A percentile compares a stretch with the other conserved stretches of the same genome.
These are phyloP conservation scores for Myxozyma vanderwaltii DNA, from an alignment of 805 yeast genomes.

Conservation along the genomic window DNA sequence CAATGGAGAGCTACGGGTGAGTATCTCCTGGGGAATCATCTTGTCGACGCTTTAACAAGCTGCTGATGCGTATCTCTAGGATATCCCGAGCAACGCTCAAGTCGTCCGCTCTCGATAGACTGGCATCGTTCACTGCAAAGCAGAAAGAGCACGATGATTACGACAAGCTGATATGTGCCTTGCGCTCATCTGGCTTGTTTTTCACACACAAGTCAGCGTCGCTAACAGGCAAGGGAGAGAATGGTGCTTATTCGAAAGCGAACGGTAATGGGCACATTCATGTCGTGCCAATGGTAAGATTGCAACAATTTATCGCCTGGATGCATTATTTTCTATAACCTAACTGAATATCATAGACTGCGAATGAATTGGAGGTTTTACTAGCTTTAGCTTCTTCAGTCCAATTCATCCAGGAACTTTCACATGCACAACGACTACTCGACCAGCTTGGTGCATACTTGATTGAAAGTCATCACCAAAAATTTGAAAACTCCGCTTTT, in stretches of 20 bases:
- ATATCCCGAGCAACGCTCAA: constrained; percentile 45
- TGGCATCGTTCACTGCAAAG: constrained; percentile 44
- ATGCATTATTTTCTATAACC: not conserved
- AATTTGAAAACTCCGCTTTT: constrained; percentile 42
- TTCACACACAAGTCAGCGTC: constrained; percentile 33
- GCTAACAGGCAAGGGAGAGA: constrained; percentile 30
- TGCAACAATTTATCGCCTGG: not conserved
- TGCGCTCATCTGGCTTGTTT: constrained; percentile 38
- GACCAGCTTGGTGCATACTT: constrained; percentile 52
- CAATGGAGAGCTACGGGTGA: constrained; percentile 11
- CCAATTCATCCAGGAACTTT: constrained; percentile 41
- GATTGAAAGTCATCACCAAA: constrained; percentile 49
- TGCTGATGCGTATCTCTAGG: constrained; percentile 33
- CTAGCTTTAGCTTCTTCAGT: constrained; percentile 58
- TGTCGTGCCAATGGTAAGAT: constrained; percentile 12
- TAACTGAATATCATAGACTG: constrained; percentile 3
- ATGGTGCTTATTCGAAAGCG: constrained; percentile 29
- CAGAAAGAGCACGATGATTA: constrained; percentile 32
- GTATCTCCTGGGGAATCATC: not conserved
- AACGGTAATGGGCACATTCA: constrained; percentile 32
- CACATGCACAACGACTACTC: constrained; percentile 50
- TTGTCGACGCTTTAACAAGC: not conserved
- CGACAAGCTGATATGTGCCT: constrained; percentile 35
- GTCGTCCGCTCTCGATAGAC: constrained; percentile 45
- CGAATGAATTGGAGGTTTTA: constrained; percentile 54